Percentiles rank a stretch among this genome's conserved stretches.
Conservation (phyloP, 306 rosid species). For the Cucurbita pepo region DNA sequence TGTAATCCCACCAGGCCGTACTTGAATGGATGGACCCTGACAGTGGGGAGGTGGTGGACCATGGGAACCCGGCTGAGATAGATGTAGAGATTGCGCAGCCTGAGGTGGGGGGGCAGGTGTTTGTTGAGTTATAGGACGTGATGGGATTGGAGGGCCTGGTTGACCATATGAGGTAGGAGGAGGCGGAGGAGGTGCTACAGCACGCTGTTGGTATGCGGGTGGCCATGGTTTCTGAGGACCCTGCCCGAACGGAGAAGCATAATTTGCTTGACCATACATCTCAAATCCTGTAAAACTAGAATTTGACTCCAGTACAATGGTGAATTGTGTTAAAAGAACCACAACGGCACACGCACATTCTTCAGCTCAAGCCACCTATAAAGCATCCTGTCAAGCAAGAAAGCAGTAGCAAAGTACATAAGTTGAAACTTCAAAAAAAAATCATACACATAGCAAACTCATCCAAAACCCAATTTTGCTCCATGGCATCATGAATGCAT, state of each 20-base stretch:
- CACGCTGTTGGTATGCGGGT: conserved; percentile 31
- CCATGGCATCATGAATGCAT: neutral
- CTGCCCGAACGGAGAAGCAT: conserved; percentile 26
- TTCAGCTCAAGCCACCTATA: conserved; percentile 3
- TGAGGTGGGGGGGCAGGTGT: conserved; percentile 19
- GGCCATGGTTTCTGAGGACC: conserved; percentile 30
- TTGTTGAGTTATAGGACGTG: conserved; percentile 13
- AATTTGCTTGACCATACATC: conserved; percentile 61
- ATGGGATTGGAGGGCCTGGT: conserved; percentile 1
- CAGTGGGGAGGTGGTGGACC: conserved; percentile 11
- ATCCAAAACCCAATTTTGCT: neutral
- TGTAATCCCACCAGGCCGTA: conserved; percentile 14
- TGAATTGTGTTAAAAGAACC: neutral
- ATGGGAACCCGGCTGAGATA: conserved; percentile 32
- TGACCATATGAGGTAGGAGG: conserved; percentile 10
- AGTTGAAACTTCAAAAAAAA: neutral
- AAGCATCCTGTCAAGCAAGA: neutral
- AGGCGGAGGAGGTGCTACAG: conserved; percentile 12
- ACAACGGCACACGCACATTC: conserved; percentile 12
- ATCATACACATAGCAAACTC: neutral
- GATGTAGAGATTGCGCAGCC: conserved; percentile 15
- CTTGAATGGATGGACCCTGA: conserved; percentile 22
- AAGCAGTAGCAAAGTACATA: neutral
- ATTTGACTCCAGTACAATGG: neutral
- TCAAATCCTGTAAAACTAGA: conserved; percentile 1